phyloP scores from a whole-genome alignment of 768 basidiomycete species.

The Brasilioporus rufonigricans region DNA sequence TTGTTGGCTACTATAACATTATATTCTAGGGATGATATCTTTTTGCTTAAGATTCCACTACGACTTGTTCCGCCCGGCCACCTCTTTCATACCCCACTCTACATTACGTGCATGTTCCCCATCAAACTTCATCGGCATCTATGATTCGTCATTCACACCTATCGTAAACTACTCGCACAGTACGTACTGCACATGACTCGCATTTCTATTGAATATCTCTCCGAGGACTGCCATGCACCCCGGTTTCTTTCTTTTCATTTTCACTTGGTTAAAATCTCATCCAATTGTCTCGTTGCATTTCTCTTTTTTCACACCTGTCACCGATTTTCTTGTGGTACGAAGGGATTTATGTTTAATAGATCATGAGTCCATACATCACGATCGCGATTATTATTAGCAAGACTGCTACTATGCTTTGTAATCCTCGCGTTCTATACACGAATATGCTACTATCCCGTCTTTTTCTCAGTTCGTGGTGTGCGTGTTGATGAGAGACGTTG shows the following conservation, averaged over 20 bases:
- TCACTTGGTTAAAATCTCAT: neutral
- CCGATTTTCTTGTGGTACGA: slow-evolving; percentile 16
- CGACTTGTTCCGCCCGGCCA: slow-evolving; percentile 11
- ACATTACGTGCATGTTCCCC: slow-evolving; percentile 6
- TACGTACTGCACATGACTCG: slow-evolving; percentile 30
- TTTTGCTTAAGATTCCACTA: slow-evolving; percentile 25
- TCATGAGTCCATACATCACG: slow-evolving; percentile 12
- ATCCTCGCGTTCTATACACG: slow-evolving; percentile 13
- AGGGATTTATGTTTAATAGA: slow-evolving; percentile 13
- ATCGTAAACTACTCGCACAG: slow-evolving; percentile 27
- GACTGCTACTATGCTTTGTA: slow-evolving; percentile 15
- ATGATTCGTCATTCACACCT: slow-evolving; percentile 21
- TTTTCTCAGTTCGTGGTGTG: neutral
- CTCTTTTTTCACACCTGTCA: neutral
- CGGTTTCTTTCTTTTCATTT: neutral
- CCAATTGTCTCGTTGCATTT: neutral
- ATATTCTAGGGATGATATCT: slow-evolving; percentile 33
- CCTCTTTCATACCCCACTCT: slow-evolving; percentile 3
- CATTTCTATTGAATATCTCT: slow-evolving; percentile 28
- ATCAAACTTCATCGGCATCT: slow-evolving; percentile 22
- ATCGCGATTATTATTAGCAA: slow-evolving; percentile 24
- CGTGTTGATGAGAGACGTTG: neutral
- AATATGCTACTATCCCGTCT: slow-evolving; percentile 9
- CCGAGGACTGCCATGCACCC: slow-evolving; percentile 7
- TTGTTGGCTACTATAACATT: slow-evolving; percentile 35